Evolutionary conservation across 2,329 filamentous ascomycete genomes (phyloP), one percentile per base, ranked within the genome.

Genomic region (Penicillium corylophilum): DNA sequence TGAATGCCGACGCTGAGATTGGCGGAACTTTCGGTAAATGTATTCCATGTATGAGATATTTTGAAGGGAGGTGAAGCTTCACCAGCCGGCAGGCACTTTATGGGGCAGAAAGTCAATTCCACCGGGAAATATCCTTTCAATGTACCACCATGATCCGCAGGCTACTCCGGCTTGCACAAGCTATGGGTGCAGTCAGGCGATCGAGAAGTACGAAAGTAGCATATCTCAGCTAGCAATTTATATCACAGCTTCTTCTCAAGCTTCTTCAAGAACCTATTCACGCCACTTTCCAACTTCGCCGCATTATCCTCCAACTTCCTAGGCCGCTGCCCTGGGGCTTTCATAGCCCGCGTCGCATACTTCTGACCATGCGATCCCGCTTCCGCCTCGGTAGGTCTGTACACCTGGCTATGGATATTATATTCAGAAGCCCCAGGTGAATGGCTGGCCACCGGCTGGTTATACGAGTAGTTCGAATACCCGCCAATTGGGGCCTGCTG

Each of bases 371-470:
- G 67, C 1, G 65, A 66, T 5, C 60, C 60, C 12, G 68, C 68
- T 54, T 79, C 76, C 15, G 64, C 64, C 46, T 76, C 72, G 0
- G 76, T 77, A 1, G 76, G 76, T 44, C 72, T 63, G 51, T 78
- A 79, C 13, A 77, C 60, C 54, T 78, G 77, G 36, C 61, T 71
- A 59, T 79, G 77, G 9, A 78, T 62, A 53, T 74, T 70, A 50
- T 77, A 78, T 33, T 71, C 70, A 13, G 58, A 69, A 53, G 46
- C 53, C 38, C 55, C 55, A n/a, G 52, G 53, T 44, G 55, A 43
- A 46, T 59, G 56, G 22, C 57, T 55, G 20, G 52, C 59, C 5
- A 62, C 64, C 5, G 65, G 54, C 40, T 72, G 69, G n/a, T 64
- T 67, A 57, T 78, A 77, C 12, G 71, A 67, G 55, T 73, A 76